Evolutionary conservation across 371 early-diverging fungal genomes (phyloP), one percentile per base, ranked within the genome.

Genomic region (Syncephalis fuscata): DNA sequence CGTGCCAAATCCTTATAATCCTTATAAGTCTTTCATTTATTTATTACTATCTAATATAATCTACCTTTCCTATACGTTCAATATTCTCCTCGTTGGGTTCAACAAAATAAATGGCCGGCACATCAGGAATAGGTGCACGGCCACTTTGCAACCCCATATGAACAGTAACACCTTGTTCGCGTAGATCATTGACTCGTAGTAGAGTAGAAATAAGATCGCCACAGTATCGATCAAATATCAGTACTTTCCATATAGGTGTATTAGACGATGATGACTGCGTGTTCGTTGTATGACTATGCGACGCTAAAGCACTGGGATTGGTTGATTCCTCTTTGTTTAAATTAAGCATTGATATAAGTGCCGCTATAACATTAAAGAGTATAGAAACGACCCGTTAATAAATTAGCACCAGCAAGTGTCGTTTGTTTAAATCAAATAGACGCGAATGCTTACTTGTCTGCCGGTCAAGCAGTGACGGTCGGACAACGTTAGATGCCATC

Each of bases 21-120:
- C 40, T 21, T 23, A 40, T 22, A 14, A 43, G n/a, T n/a, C 21
- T 25, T n/a, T 20, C 20, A 16, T 27, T 19, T 36, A 10, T 39
- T 11, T 19, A 17, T 25, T 21, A 40, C 9, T 16, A 2, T 2
- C 23, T 20, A 11, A 21, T 21, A 1, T 19, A 16, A 25, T 48
- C 27, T 61, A 86, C 88, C 59, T 92, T 82, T 37, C 70, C 66
- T 32, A 98, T 76, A 36, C 65, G 64, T 41, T 74, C 67, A 54
- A 94, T 73, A 62, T 85, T 92, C 41, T 90, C 88, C 1, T 73
- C 61, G 15, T 83, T 87, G 11, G 97, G 96, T 55, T 88, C 80
- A 0, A 98, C 73, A 70, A 99, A 95, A 66, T 99, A 99, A 38
- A 99, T 70, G 0, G 99, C 98, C 7, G 99, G 97, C 0, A 94